These are phyloP conservation scores for Lachancea thermotolerans DNA, from an alignment of 805 yeast genomes.

Conservation along the genomic window DNA sequence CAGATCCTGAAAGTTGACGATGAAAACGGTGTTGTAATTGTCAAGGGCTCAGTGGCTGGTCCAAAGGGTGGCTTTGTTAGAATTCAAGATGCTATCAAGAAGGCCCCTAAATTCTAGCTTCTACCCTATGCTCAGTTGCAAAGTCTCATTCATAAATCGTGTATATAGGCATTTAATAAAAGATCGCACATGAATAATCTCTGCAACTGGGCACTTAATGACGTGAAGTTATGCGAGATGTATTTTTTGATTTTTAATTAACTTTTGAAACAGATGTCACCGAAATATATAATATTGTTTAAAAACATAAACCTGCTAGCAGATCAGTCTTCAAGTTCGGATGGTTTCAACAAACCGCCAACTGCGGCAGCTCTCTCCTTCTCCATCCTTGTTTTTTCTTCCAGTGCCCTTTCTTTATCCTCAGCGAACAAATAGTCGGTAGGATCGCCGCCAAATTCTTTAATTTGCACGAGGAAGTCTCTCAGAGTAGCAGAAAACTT, in stretches of 20 bases:
- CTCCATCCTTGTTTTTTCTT: conserved; percentile 61
- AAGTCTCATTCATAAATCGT: neutral
- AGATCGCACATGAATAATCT: too few species aligned
- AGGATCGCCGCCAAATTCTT: conserved; percentile 91
- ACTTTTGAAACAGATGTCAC: too few species aligned
- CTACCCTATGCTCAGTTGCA: neutral
- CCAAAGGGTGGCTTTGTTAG: conserved; percentile 69
- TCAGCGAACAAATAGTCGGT: conserved; percentile 93
- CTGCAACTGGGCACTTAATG: too few species aligned
- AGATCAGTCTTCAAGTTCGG: conserved; percentile 77
- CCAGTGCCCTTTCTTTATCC: conserved; percentile 72
- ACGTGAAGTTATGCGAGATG: too few species aligned
- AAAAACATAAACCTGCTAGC: neutral
- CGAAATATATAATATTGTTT: too few species aligned
- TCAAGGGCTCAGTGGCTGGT: conserved; percentile 90
- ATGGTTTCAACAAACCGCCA: conserved; percentile 92
- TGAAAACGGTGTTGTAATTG: conserved; percentile 70
- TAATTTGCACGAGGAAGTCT: conserved; percentile 94
- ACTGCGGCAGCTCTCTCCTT: conserved; percentile 77
- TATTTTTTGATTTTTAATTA: too few species aligned
- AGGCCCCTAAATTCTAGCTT: conserved; percentile 10
- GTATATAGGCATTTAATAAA: conserved; percentile 1
- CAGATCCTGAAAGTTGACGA: conserved; percentile 75
- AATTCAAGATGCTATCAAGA: conserved; percentile 72
- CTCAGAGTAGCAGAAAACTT: conserved; percentile 81